phyloP scores from a whole-genome alignment of 2,329 filamentous ascomycete species.

The Didymella pomorum region DNA sequence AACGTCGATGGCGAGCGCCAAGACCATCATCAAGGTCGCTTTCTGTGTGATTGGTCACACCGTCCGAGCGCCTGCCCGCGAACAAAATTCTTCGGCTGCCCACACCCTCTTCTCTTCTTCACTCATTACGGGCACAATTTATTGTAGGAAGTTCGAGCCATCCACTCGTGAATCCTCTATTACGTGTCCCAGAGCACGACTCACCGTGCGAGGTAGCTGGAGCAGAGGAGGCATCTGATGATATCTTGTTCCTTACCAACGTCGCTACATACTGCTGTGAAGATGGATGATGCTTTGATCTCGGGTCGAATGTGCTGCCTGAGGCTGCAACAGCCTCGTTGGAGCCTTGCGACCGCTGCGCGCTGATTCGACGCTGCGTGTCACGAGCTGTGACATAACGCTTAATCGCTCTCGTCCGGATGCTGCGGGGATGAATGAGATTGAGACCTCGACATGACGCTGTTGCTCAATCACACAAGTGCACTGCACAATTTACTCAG shows the following conservation, averaged over 20 bases:
- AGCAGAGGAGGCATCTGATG: conserved; percentile 67
- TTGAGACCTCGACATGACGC: background rate
- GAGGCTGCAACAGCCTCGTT: background rate
- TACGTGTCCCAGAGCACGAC: conserved; percentile 68
- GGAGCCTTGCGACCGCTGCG: background rate
- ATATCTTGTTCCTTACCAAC: conserved; percentile 73
- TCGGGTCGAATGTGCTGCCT: background rate
- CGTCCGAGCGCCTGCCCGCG: conserved; percentile 23
- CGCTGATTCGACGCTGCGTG: conserved; percentile 7
- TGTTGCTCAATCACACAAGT: background rate
- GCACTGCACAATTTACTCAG: background rate
- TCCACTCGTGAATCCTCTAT: conserved; percentile 66
- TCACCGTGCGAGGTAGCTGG: conserved; percentile 69
- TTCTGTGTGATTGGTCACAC: conserved; percentile 43
- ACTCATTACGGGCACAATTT: conserved; percentile 70
- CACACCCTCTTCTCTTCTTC: conserved; percentile 43
- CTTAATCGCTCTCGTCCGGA: background rate
- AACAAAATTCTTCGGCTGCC: conserved; percentile 39
- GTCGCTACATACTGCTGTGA: conserved; percentile 61
- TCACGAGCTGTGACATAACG: conserved; percentile 4
- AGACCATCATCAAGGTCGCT: conserved; percentile 19
- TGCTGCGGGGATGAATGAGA: conserved; percentile 4
- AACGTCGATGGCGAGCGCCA: conserved; percentile 7
- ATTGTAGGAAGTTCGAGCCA: conserved; percentile 68
- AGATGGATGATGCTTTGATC: conserved; percentile 5